These are phyloP conservation scores for Suhomyces anneliseae DNA, from an alignment of 1,139 yeast species.

Conservation along the genomic window DNA sequence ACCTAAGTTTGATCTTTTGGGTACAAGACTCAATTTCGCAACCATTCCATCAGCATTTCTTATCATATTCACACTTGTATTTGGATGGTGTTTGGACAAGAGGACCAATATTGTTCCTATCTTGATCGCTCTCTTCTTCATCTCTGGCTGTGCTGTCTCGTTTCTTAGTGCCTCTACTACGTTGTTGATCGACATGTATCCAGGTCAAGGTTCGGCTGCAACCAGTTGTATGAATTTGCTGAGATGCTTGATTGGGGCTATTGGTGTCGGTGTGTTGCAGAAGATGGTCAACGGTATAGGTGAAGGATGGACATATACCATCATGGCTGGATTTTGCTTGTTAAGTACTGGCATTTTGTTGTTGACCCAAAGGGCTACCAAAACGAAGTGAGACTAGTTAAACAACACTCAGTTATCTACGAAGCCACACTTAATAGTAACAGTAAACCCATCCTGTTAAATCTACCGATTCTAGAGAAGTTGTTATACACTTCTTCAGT, in stretches of 20 bases:
- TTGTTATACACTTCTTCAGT: not conserved
- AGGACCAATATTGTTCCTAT: slow-evolving; percentile 54
- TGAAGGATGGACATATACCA: slow-evolving; percentile 23
- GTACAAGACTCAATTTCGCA: slow-evolving; percentile 29
- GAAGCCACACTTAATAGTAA: not conserved
- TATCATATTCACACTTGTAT: slow-evolving; percentile 44
- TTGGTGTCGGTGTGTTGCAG: slow-evolving; percentile 23
- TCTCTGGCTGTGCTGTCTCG: slow-evolving; percentile 45
- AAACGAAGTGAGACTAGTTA: not conserved
- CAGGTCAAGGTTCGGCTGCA: slow-evolving; percentile 31
- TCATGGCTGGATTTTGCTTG: slow-evolving; percentile 20
- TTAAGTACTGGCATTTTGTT: not conserved
- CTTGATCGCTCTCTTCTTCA: slow-evolving; percentile 52
- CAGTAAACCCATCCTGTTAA: not conserved
- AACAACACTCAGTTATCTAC: not conserved
- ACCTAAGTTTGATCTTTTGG: slow-evolving; percentile 26
- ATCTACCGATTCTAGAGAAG: not conserved
- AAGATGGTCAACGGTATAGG: slow-evolving; percentile 22
- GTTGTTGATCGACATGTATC: slow-evolving; percentile 31
- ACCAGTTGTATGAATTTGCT: slow-evolving; percentile 32
- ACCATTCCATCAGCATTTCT: slow-evolving; percentile 29
- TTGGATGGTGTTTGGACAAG: slow-evolving; percentile 69
- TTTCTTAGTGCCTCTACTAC: slow-evolving; percentile 28
- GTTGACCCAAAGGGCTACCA: not conserved
- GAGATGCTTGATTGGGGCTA: slow-evolving; percentile 26